Conservation (phyloP, 805 yeast genomes). For the Saccharomycopsis fodiens region DNA sequence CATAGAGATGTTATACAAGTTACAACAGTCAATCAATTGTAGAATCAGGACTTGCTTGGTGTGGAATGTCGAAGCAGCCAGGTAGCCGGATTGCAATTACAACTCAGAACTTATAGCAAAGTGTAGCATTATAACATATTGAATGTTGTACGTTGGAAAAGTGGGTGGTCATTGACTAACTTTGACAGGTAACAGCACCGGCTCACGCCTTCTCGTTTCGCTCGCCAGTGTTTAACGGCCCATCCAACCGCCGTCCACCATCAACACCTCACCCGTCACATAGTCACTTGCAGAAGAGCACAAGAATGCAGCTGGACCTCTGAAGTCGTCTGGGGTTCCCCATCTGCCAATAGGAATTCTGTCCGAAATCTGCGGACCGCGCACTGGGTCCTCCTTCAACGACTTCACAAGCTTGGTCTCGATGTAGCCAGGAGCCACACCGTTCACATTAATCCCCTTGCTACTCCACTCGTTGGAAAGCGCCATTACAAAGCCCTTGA, state of each 20-base stretch:
- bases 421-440: conserved; percentile 31
- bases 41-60: no score
- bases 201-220: no score
- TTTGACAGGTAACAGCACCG: neutral
- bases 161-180: neutral
- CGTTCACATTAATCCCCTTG: conserved; percentile 28
- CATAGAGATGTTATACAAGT: no score
- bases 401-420: conserved; percentile 26
- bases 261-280: conserved; percentile 43
- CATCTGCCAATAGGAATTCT: conserved; percentile 41
- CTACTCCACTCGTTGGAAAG: conserved; percentile 29
- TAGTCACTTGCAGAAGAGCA: conserved; percentile 44
- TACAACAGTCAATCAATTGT: no score
- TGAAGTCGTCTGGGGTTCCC: conserved; percentile 43
- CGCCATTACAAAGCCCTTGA: conserved; percentile 25
- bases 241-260: conserved; percentile 28
- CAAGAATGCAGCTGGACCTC: conserved; percentile 33
- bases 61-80: no score
- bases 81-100: no score
- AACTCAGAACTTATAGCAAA: no score
- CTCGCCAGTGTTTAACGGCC: conserved; percentile 24
- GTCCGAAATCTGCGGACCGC: conserved; percentile 22
- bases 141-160: neutral
- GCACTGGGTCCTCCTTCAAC: conserved; percentile 21
- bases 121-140: neutral